Base-by-base conservation (phyloP, 345 rosid genomes). In the Aegle marmelos region DNA sequence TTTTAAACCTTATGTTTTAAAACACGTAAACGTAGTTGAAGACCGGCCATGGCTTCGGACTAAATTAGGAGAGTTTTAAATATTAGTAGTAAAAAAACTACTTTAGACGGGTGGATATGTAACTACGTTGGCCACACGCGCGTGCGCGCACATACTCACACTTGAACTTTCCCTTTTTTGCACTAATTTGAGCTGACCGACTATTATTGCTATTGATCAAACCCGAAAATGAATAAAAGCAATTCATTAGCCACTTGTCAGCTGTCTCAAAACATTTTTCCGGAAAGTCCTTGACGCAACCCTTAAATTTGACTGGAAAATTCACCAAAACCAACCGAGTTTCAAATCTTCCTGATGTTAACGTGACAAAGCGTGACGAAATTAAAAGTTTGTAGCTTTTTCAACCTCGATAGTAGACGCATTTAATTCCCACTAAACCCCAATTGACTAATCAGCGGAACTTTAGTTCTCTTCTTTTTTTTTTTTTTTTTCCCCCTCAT, bases 271-370 rank as follows among this genome's bases (percentile, higher is more conserved):
- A 62, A 30, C 34, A 62, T 16, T 62, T 62, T 14, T 21, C 37
- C 1, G 9, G 67, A 62, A 62, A 63, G 34, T 31, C 27, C 50
- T 9, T n/a, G 25, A 2, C 21, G 9, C 25, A 4, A 34, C 25
- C 31, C 30, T 24, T 2, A 17, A 37, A 62, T 31, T 74, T 62
- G 45, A 28, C 77, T 37, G 13, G 60, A 45, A 45, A 41, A 13
- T 57, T 57, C 62, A 54, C n/a, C 45, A 58, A 56, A 16, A 16
- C 31, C 17, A 6, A 4, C 16, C 64, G 7, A 33, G 22, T 37
- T 28, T 37, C 36, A 59, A 59, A 4, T 36, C 54, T 60, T 16
- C 28, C 25, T 63, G 78, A 75, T 75, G 78, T 48, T 48, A 62
- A 75, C 48, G n/a, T 74, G 60, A 70, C 60, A 9, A 74, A 58